Evolutionary conservation across 2,329 filamentous ascomycete genomes (phyloP).

Genomic region (Ceratocystis huliohia): DNA sequence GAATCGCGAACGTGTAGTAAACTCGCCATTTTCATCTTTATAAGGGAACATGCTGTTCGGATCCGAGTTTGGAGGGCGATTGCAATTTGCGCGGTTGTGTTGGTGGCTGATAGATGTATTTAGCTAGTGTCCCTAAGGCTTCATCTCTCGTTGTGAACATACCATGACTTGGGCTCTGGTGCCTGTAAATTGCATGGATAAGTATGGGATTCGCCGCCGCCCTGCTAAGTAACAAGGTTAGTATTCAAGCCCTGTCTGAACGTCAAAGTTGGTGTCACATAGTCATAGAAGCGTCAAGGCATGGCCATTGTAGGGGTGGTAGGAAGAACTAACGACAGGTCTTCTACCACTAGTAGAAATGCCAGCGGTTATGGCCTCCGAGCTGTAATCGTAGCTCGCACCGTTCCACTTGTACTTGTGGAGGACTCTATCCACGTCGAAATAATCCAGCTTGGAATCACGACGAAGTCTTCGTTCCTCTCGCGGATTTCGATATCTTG

Average conservation of each 20-base stretch:
- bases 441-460: not conserved
- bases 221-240: not conserved
- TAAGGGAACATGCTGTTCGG: slow-evolving; percentile 48
- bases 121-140: not conserved
- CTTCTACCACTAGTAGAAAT: slow-evolving; percentile 6
- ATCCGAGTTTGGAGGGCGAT: slow-evolving; percentile 44
- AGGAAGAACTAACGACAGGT: not conserved
- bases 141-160: not conserved
- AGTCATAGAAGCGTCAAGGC: not conserved
- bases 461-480: not conserved
- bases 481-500: not conserved
- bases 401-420: slow-evolving; percentile 4
- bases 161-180: not conserved
- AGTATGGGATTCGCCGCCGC: not conserved
- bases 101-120: not conserved
- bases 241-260: not conserved
- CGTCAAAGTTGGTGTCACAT: not conserved
- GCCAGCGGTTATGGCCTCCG: not conserved
- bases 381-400: not conserved
- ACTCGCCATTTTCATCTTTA: slow-evolving; percentile 48
- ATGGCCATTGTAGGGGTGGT: not conserved
- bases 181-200: not conserved
- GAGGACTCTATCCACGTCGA: not conserved
- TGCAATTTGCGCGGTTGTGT: not conserved
- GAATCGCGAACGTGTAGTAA: slow-evolving; percentile 45